A percentile compares a stretch with the other conserved stretches of the same genome.
phyloP scores from a whole-genome alignment of 257 asterid genomes.

The Lithospermum erythrorhizon region DNA sequence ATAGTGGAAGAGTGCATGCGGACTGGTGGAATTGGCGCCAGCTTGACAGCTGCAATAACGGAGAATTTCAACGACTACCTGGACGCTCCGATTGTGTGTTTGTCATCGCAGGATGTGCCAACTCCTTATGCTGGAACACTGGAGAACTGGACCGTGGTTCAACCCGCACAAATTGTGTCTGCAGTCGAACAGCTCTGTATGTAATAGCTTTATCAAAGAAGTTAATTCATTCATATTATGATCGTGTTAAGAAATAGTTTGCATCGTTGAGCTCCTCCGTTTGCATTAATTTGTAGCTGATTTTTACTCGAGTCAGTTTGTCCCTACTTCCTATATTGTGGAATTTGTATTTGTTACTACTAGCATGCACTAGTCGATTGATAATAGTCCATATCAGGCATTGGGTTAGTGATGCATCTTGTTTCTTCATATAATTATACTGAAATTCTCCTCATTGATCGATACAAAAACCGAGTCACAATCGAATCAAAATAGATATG shows the following conservation, averaged over 20 bases:
- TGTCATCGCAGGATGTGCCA: conserved; percentile 82
- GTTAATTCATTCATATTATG: neutral
- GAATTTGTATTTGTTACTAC: neutral
- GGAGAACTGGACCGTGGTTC: conserved; percentile 80
- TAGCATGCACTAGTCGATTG: neutral
- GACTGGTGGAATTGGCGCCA: conserved; percentile 83
- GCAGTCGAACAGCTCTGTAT: conserved; percentile 79
- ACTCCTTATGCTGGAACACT: conserved; percentile 71
- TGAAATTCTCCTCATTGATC: too few species aligned
- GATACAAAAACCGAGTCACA: too few species aligned
- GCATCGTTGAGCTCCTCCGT: neutral
- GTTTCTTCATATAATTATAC: too few species aligned
- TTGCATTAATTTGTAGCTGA: neutral
- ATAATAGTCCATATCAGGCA: neutral
- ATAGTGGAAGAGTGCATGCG: conserved; percentile 90
- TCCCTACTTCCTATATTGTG: neutral
- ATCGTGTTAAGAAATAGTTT: neutral
- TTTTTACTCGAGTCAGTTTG: neutral
- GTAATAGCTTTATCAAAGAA: conserved; percentile 10
- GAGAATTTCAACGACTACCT: conserved; percentile 67
- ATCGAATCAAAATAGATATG: too few species aligned
- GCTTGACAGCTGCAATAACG: conserved; percentile 63
- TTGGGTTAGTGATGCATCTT: too few species aligned
- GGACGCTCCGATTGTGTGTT: conserved; percentile 65
- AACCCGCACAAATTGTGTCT: conserved; percentile 68